These are phyloP conservation scores for Fusarium protoensiforme DNA, from an alignment of 2,329 filamentous ascomycete species.

Conservation along the genomic window DNA sequence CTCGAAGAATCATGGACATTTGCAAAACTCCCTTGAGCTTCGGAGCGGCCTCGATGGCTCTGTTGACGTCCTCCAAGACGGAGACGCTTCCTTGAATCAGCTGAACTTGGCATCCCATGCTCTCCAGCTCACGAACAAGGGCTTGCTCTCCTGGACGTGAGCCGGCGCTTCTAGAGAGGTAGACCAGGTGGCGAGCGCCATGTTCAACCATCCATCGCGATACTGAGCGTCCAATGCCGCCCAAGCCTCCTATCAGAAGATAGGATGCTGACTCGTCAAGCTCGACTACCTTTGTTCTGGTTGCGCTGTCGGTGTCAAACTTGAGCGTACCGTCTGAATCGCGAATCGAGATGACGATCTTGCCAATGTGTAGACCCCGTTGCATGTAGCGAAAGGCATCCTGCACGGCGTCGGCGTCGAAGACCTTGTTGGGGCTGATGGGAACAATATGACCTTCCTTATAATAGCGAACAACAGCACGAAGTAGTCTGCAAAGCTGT, in stretches of 20 bases:
- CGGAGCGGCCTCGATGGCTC: slow-evolving; percentile 27
- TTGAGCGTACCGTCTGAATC: not conserved
- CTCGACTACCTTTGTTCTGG: not conserved
- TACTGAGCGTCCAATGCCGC: slow-evolving; percentile 22
- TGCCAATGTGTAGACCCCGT: slow-evolving; percentile 54
- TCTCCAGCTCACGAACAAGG: slow-evolving; percentile 38
- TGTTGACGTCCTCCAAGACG: slow-evolving; percentile 41
- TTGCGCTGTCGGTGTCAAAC: not conserved
- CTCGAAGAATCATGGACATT: slow-evolving; percentile 51
- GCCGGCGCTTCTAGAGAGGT: slow-evolving; percentile 22
- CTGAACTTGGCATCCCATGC: slow-evolving; percentile 38
- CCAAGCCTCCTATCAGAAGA: slow-evolving; percentile 39
- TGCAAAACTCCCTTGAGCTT: slow-evolving; percentile 55
- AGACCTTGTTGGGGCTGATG: slow-evolving; percentile 40
- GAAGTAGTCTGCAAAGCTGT: not conserved
- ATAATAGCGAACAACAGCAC: slow-evolving; percentile 5
- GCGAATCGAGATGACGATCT: slow-evolving; percentile 49
- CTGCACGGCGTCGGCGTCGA: slow-evolving; percentile 42
- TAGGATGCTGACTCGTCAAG: slow-evolving; percentile 38
- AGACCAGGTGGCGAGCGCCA: slow-evolving; percentile 14
- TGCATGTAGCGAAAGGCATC: slow-evolving; percentile 58
- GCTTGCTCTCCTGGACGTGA: slow-evolving; percentile 4
- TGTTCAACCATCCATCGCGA: slow-evolving; percentile 21
- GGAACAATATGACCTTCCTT: slow-evolving; percentile 29
- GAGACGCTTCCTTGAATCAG: slow-evolving; percentile 50